These are phyloP conservation scores for Botrytis elliptica DNA, from an alignment of 2,329 filamentous ascomycete genomes.

Conservation along the genomic window DNA sequence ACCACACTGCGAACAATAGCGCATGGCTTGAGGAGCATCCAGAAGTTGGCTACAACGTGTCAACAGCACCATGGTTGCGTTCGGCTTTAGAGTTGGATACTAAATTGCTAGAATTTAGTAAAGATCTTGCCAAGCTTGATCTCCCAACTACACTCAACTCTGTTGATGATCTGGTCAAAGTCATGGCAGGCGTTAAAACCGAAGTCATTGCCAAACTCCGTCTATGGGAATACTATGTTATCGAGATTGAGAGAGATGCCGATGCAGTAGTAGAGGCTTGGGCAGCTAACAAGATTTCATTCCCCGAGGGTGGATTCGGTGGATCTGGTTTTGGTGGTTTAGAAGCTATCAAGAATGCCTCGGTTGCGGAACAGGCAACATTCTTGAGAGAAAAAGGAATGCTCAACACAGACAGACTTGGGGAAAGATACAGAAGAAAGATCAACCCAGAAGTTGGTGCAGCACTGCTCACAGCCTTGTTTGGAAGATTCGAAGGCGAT, in stretches of 20 bases:
- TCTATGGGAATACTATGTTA: conserved; percentile 91
- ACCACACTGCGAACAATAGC: conserved; percentile 95
- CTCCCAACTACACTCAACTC: conserved; percentile 72
- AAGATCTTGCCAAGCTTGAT: conserved; percentile 62
- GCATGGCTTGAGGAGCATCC: conserved; percentile 93
- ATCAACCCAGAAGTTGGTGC: conserved; percentile 71
- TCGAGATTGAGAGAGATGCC: conserved; percentile 73
- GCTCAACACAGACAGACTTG: conserved; percentile 68
- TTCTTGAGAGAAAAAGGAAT: conserved; percentile 65
- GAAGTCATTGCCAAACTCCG: conserved; percentile 74
- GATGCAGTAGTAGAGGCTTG: conserved; percentile 70
- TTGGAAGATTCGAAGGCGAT: conserved; percentile 64
- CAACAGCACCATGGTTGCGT: conserved; percentile 78
- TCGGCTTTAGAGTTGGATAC: conserved; percentile 75
- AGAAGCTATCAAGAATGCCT: conserved; percentile 52
- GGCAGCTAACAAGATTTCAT: conserved; percentile 57
- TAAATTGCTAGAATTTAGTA: conserved; percentile 65
- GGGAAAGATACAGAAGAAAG: conserved; percentile 72
- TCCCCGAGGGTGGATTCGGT: conserved; percentile 53
- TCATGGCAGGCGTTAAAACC: conserved; percentile 83
- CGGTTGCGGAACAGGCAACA: conserved; percentile 56
- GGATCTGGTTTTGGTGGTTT: conserved; percentile 49
- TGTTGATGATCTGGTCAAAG: conserved; percentile 68
- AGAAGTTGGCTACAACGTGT: conserved; percentile 91
- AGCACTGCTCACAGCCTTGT: conserved; percentile 63